Evolutionary conservation across 345 rosid genomes (phyloP).

Genomic region (Citrus reticulata): DNA sequence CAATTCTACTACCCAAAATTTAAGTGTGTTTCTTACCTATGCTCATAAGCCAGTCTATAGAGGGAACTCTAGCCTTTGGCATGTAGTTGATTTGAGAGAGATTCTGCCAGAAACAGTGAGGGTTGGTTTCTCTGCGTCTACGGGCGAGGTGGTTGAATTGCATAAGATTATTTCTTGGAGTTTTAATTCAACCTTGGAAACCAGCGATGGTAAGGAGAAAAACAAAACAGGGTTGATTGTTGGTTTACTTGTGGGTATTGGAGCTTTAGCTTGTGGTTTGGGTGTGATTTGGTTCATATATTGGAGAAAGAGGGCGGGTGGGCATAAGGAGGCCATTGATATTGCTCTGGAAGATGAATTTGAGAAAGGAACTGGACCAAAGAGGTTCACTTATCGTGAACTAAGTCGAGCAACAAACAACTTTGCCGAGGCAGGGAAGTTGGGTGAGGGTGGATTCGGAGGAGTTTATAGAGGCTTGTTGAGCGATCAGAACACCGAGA

Average conservation of each 20-base stretch:
- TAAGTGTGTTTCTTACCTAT: conserved; percentile 47
- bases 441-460: conserved; percentile 60
- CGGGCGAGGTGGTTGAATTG: conserved; percentile 34
- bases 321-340: conserved; percentile 8
- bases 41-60: conserved; percentile 24
- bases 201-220: not conserved
- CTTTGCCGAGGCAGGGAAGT: conserved; percentile 39
- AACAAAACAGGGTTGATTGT: conserved; percentile 6
- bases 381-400: conserved; percentile 36
- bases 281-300: conserved; percentile 16
- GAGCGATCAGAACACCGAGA: conserved; percentile 17
- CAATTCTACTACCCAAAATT: conserved; percentile 40
- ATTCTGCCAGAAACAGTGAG: conserved; percentile 35
- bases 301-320: conserved; percentile 21
- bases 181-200: conserved; percentile 36
- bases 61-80: conserved; percentile 34
- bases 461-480: conserved; percentile 49
- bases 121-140: conserved; percentile 56
- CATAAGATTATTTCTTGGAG: conserved; percentile 38
- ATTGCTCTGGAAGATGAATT: conserved; percentile 36
- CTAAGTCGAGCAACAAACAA: conserved; percentile 34
- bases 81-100: conserved; percentile 31
- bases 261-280: conserved; percentile 17
- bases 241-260: conserved; percentile 18
- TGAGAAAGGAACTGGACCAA: conserved; percentile 48